phyloP scores from a whole-genome alignment of 2,329 filamentous ascomycete species.

The Didymella arachidicola region DNA sequence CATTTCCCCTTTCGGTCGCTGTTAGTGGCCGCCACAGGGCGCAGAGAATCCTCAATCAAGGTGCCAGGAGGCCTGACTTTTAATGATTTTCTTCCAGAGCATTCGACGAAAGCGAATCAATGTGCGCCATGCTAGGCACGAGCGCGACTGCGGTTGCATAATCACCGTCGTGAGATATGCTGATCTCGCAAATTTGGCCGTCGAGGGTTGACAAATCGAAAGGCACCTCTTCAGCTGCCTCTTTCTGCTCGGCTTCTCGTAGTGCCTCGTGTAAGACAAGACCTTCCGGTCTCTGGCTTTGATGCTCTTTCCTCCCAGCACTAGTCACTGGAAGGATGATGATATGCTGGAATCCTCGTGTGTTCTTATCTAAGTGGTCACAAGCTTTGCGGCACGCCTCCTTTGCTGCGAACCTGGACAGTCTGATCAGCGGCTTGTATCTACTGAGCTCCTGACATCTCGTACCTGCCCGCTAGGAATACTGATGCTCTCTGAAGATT shows the following conservation, averaged over 20 bases:
- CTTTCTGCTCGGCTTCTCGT: background rate
- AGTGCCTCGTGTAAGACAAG: constrained; percentile 36
- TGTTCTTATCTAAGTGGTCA: constrained; percentile 34
- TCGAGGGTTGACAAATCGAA: constrained; percentile 24
- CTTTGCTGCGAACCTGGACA: constrained; percentile 58
- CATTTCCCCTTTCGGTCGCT: background rate
- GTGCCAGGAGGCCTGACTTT: background rate
- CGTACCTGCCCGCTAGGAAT: constrained; percentile 50
- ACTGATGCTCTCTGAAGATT: constrained; percentile 30
- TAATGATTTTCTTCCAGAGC: background rate
- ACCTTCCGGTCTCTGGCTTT: constrained; percentile 35
- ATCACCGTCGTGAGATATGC: constrained; percentile 86
- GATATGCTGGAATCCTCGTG: constrained; percentile 48
- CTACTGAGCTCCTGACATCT: background rate
- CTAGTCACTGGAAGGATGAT: constrained; percentile 47
- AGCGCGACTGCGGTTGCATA: constrained; percentile 78
- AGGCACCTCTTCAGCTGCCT: background rate
- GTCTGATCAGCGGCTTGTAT: constrained; percentile 12
- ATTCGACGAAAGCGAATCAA: background rate
- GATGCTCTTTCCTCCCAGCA: constrained; percentile 8
- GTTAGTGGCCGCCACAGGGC: background rate
- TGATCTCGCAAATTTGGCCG: constrained; percentile 69
- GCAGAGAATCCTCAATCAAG: too few species aligned
- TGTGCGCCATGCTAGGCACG: constrained; percentile 47
- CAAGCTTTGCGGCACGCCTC: constrained; percentile 59